Evolutionary conservation across 768 basidiomycete genomes (phyloP), one percentile per base, ranked within the genome.

Genomic region (Termitomyces bulborhizus): DNA sequence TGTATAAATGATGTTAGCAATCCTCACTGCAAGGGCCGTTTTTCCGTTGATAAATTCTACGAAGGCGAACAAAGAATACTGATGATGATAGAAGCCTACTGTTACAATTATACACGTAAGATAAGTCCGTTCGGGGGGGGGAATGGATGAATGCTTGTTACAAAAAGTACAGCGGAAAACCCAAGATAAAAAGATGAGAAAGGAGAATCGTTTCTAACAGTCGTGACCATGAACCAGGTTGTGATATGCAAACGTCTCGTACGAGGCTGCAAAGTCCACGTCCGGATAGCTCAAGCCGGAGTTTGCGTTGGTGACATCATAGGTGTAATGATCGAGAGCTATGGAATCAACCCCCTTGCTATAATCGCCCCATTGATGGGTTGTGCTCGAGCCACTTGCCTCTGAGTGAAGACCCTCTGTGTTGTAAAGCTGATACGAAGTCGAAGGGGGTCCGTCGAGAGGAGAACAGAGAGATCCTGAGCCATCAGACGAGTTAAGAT

Each of bases 381-480:
- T 60, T 6, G 62, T 58, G 42, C 58, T 62, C 27, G 66, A 66
- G 40, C 62, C 62, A 53, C 62, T 62, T 16, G 63, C 56, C 24
- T 63, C 62, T n/a, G 62, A n/a, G 12, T 55, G 53, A 24, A 51
- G 44, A 32, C 56, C 27, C 3, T 63, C 62, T 16, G 58, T 3
- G 21, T 49, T 52, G 39, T 62, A 62, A 27, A 61, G 34, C 8
- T 56, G 60, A 46, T 59, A 63, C 3, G 62, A 32, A 1, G 51
- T 24, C 2, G 55, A 32, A 11, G 48, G 40, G 4, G 65, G 51
- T 6, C 56, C 50, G 27, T 72, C 70, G 29, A 72, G 59, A 16
- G 74, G 71, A 11, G 73, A 74, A 21, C 68, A 62, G 46, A 69
- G 65, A 6, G 65, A 60, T 43, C 69, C 66, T 4, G 65, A 65